Conservation (phyloP, 352 stramenopile genomes). For the Phytopythium sindhum region DNA sequence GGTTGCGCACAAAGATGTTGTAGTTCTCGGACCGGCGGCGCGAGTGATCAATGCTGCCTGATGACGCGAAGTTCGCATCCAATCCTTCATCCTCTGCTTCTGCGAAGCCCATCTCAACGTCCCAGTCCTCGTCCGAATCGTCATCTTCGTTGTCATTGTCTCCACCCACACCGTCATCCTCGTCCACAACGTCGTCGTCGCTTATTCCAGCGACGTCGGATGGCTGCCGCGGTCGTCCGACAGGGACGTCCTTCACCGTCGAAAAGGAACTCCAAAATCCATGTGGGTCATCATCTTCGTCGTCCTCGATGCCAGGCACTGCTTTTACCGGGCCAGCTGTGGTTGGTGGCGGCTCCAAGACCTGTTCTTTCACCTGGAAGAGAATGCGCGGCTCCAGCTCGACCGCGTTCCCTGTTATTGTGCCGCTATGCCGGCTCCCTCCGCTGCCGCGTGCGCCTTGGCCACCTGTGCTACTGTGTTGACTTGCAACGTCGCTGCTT, state of each 20-base stretch:
- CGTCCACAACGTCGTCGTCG: constrained; percentile 1
- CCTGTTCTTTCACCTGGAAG: constrained; percentile 12
- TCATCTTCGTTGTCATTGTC: constrained; percentile 16
- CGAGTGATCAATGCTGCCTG: constrained; percentile 52
- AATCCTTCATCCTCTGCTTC: constrained; percentile 21
- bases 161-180: constrained; percentile 2
- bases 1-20: constrained; percentile 78
- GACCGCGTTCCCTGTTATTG: constrained; percentile 14
- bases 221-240: constrained; percentile 2
- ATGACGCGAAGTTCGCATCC: constrained; percentile 16
- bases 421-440: constrained; percentile 20
- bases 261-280: constrained; percentile 14
- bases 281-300: constrained; percentile 14
- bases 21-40: constrained; percentile 66
- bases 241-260: constrained; percentile 10
- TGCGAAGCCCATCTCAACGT: constrained; percentile 75
- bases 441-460: constrained; percentile 12
- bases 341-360: neutral
- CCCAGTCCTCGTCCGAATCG: constrained; percentile 65
- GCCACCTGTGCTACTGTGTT: constrained; percentile 14
- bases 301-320: constrained; percentile 14
- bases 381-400: constrained; percentile 14
- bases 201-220: constrained; percentile 4
- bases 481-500: constrained; percentile 8
- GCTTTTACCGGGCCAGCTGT: neutral